Evolutionary conservation across 257 asterid species (phyloP), one percentile per base, ranked within the genome.

Genomic region (Jacaranda copaia): DNA sequence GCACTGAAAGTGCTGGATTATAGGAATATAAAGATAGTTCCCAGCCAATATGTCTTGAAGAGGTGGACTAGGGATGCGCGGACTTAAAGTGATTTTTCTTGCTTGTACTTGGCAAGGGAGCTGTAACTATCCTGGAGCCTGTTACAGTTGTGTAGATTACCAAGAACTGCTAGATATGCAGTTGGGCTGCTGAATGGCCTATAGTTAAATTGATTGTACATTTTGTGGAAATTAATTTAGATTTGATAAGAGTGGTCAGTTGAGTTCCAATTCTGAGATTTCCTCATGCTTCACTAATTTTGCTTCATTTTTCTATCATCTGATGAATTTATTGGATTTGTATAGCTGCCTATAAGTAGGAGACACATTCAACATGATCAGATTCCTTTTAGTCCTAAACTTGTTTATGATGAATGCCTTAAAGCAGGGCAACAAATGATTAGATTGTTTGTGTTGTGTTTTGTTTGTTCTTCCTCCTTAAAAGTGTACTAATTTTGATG

Each of bases 1-100:
- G 91, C 87, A 55, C 73, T 88, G 82, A 88, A 86, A 78, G 93
- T 88, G 85, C 88, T 88, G 2, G 93, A 88, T 65, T 86, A 81
- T 73, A 81, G 85, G 83, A 88, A 88, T 76, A 60, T 86, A 73
- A 88, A 88, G 87, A 79, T 84, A 58, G 83, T 88, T 67, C 93
- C 93, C 19, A 78, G 84, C 55, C 87, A 39, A 72, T 88, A 88
- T 57, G 59, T 84, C 53, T 81, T 88, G 89, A 88, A 88, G 84
- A 82, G 93, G 18, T 88, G 93, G 93, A 86, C 75, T 58, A 81
- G 87, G 79, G 84, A 84, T 16, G 88, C 93, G 13, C 84, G 91
- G 77, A 78, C 82, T 16, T 87, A 57, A 65, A 63, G 78, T 5
- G 25, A 56, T 73, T 52, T 73, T 52, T 67, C 72, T 75, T 55